Base-by-base conservation (phyloP, 2,329 filamentous ascomycete species). In the Fusarium palustre region DNA sequence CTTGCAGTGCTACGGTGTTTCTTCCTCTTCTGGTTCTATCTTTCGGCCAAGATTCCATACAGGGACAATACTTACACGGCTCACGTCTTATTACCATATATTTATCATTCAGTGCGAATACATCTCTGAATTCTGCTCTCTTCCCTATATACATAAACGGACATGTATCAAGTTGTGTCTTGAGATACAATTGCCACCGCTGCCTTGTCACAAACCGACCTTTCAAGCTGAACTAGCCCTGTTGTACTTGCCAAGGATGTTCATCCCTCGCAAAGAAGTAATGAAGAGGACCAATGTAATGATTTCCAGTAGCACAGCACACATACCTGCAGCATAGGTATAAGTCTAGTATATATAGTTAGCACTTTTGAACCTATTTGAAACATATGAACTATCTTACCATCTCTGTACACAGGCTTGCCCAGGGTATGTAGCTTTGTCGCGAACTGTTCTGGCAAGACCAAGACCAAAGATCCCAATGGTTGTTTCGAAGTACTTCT, bases 401-500 rank as follows among this genome's bases (percentile, higher is more conserved):
- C n/a, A 63, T 13, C 11, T 63, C 59, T 5, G 48, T 63, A 7
- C 58, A 63, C 5, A 63, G 3, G 0, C 34, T 30, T 0, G 58
- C 59, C 59, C 58, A 63, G 0, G 59, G 59, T 7, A 63, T 63
- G 5, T 63, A 63, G 8, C 59, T 63, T 11, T 63, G 48, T 24
- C 59, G 42, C 1, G 59, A 42, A n/a, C 20, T 63, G 2, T 63
- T 63, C 1, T 41, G 42, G 5, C 59, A 63, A 0, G 59, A 63
- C 59, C 59, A 63, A 20, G 59, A 63, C 59, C 59, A 63, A 1
- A 63, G 59, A 13, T 63, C 59, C 59, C 59, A 63, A 4, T 63
- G 59, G 9, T 63, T 63, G 2, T 56, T 63, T 0, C 7, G 25
- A 2, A 63, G 58, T 0, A 63, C 57, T 18, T 63, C 59, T 9